Percentiles rank a stretch among this genome's conserved stretches.
Conservation (phyloP, 345 rosid species). For the Tarenaya hassleriana region DNA sequence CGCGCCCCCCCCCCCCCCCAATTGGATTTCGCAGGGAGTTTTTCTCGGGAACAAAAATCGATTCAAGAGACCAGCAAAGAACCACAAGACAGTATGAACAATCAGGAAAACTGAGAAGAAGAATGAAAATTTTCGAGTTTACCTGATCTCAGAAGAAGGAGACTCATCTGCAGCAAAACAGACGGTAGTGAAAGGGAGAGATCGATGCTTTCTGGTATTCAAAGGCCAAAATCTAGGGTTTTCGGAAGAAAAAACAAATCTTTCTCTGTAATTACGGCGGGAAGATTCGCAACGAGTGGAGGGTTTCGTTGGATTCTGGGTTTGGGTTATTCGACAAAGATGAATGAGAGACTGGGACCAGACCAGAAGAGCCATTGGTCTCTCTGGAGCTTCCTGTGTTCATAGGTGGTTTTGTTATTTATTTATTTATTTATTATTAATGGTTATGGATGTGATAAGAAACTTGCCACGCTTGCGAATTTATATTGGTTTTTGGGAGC, state of each 20-base stretch:
- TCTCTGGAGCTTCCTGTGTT: constrained; percentile 16
- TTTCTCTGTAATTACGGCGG: constrained; percentile 18
- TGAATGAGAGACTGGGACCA: constrained; percentile 26
- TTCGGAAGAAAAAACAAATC: constrained; percentile 1
- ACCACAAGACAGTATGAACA: neutral
- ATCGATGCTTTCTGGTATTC: constrained; percentile 9
- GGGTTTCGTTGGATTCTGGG: constrained; percentile 4
- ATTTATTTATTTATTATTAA: constrained; percentile 17
- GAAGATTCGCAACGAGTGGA: constrained; percentile 21
- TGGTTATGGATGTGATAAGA: constrained; percentile 26
- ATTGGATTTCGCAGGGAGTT: no score
- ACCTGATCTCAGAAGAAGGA: constrained; percentile 62
- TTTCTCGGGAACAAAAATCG: neutral
- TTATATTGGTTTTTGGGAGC: no score
- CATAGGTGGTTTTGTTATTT: constrained; percentile 10
- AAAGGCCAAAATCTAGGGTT: constrained; percentile 10
- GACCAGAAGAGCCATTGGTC: constrained; percentile 41
- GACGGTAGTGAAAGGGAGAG: constrained; percentile 21
- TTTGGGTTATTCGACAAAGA: constrained; percentile 22
- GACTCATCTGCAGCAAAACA: constrained; percentile 58
- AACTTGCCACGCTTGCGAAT: constrained; percentile 36
- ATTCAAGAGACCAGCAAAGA: neutral
- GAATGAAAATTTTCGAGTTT: neutral
- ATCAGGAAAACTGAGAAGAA: neutral
- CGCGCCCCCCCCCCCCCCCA: no score